A percentile compares a stretch with the other conserved stretches of the same genome.
Conservation (phyloP, 352 stramenopile genomes). For the Albugo laibachii region DNA sequence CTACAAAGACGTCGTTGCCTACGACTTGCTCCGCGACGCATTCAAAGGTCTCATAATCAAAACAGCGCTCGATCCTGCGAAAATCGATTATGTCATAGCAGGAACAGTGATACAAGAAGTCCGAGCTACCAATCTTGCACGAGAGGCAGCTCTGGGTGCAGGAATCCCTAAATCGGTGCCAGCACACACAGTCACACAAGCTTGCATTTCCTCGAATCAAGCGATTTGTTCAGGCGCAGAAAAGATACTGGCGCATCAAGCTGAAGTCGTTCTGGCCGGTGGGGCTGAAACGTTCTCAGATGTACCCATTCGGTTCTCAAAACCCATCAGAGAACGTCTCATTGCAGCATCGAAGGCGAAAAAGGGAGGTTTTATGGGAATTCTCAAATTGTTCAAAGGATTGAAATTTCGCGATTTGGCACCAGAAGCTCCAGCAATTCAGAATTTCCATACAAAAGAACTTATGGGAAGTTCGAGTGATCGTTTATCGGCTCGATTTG, state of each 20-base stretch:
- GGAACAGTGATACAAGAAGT: slow-evolving; percentile 96
- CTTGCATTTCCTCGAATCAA: slow-evolving; percentile 94
- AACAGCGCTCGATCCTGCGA: slow-evolving; percentile 86
- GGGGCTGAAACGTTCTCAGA: slow-evolving; percentile 95
- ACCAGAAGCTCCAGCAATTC: slow-evolving; percentile 92
- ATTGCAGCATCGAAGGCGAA: slow-evolving; percentile 82
- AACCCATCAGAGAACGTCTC: slow-evolving; percentile 65
- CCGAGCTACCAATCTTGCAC: slow-evolving; percentile 95
- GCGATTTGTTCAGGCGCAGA: slow-evolving; percentile 86
- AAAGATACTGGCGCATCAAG: slow-evolving; percentile 91
- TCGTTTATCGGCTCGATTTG: slow-evolving; percentile 85
- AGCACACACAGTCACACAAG: slow-evolving; percentile 90
- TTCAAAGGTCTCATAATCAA: slow-evolving; percentile 92
- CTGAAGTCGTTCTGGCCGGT: slow-evolving; percentile 90
- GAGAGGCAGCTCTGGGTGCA: slow-evolving; percentile 89
- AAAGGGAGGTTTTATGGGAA: slow-evolving; percentile 85
- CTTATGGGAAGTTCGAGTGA: slow-evolving; percentile 97
- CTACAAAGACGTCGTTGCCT: slow-evolving; percentile 94
- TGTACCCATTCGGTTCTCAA: slow-evolving; percentile 92
- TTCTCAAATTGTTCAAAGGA: slow-evolving; percentile 85
- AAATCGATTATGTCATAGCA: slow-evolving; percentile 92
- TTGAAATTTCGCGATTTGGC: slow-evolving; percentile 82
- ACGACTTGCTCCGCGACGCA: slow-evolving; percentile 92
- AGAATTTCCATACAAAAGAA: slow-evolving; percentile 97
- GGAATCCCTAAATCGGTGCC: slow-evolving; percentile 88